Base-by-base conservation (phyloP, 2,329 filamentous ascomycete genomes). In the Ascocoryne sarcoides region DNA sequence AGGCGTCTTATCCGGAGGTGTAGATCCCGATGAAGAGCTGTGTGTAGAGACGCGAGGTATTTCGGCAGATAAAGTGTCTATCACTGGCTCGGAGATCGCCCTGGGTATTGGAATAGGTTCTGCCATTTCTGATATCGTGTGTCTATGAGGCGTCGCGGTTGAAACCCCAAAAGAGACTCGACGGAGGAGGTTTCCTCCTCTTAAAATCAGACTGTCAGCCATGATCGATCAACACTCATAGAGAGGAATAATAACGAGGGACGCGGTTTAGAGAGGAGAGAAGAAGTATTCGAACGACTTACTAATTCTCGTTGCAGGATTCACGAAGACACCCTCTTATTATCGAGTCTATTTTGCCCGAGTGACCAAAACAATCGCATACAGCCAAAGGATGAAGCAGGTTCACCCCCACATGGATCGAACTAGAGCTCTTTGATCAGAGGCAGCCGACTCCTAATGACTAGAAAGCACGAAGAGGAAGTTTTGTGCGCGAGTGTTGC, bases 1-100 rank as follows among this genome's bases (percentile, higher is more conserved):
- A 39, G 70, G 70, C 5, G 75, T 72, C 43, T 73, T 71, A 41
- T 73, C 66, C 36, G 64, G 57, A 23, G 67, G 60, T 5, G 71
- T 67, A 62, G 65, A 64, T 26, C 62, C 79, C 20, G 67, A 58
- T 32, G 67, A 68, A 16, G 66, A 61, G 4, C 10, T 33, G n/a
- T 16, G 21, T 5, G 37, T 16, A 21, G 40, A 29, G 18, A 35
- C 32, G 10, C 41, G 40, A 39, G 44, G 35, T 14, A 44, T 35
- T 18, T 57, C 52, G 31, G 57, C 47, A 7, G 49, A 48, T 4
- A 56, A 41, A 31, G 28, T 41, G 26, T 52, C 50, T 20, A 46
- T 23, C 8, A 44, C 47, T 17, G 49, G 32, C 19, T 53, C 50
- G 2, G 44, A 37, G 28, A 44, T 52, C n/a, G 53, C 37, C 34